Evolutionary conservation across 331 rosid genomes (phyloP).

Genomic region (Rosa hybrid): DNA sequence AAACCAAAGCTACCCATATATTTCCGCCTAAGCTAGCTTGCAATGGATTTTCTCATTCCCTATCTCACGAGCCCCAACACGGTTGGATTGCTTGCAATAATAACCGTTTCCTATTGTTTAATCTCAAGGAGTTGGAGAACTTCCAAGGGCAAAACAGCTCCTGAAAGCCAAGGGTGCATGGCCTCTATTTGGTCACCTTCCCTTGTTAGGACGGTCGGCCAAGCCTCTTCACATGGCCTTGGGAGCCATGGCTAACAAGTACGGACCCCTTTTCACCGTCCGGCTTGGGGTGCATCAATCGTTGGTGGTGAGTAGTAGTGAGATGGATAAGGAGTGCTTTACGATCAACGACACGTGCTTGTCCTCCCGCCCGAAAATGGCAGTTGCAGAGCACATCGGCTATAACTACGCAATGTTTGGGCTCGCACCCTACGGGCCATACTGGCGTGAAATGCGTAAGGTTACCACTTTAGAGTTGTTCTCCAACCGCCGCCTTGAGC

Average conservation of each 20-base stretch:
- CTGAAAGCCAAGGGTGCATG: slow-evolving; percentile 30
- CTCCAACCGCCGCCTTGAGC: neutral
- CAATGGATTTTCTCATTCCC: neutral
- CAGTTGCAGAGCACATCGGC: neutral
- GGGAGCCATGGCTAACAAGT: slow-evolving; percentile 38
- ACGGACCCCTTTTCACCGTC: slow-evolving; percentile 39
- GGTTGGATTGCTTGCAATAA: neutral
- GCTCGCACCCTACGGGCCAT: neutral
- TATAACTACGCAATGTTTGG: neutral
- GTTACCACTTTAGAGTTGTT: neutral
- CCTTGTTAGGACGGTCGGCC: neutral
- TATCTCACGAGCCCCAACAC: neutral
- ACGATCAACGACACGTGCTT: slow-evolving; percentile 40
- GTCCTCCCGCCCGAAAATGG: slow-evolving; percentile 40
- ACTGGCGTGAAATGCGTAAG: neutral
- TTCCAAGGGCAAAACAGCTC: neutral
- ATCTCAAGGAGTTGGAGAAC: neutral
- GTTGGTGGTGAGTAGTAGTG: slow-evolving; percentile 36
- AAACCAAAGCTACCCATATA: too few species aligned
- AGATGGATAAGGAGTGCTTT: slow-evolving; percentile 57
- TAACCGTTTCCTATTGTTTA: neutral
- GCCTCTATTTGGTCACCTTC: slow-evolving; percentile 48
- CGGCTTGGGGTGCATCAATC: slow-evolving; percentile 20
- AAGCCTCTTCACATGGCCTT: slow-evolving; percentile 20
- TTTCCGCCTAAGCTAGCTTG: too few species aligned